Percentiles rank a stretch among this genome's conserved stretches.
phyloP scores from a whole-genome alignment of 345 rosid genomes.

The Gossypium raimondii region DNA sequence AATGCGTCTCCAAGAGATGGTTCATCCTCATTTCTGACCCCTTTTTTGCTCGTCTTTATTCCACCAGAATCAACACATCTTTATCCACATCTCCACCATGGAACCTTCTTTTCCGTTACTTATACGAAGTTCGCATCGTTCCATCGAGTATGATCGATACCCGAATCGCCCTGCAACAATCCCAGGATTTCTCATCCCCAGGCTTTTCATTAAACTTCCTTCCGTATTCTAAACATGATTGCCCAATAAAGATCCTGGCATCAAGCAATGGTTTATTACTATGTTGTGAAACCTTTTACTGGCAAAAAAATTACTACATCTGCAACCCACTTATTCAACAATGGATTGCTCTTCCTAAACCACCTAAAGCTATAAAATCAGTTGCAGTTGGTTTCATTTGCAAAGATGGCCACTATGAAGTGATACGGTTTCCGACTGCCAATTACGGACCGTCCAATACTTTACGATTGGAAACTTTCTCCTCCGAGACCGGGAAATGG shows the following conservation, averaged over 20 bases:
- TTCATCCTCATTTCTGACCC: slow-evolving; percentile 7
- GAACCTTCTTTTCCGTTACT: slow-evolving; percentile 9
- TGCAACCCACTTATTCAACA: slow-evolving; percentile 3
- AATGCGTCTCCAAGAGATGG: slow-evolving; percentile 14
- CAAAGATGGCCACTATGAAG: not conserved
- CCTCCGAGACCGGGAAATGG: slow-evolving; percentile 12
- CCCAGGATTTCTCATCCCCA: not conserved
- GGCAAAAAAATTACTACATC: slow-evolving; percentile 3
- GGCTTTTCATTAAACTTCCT: slow-evolving; percentile 7
- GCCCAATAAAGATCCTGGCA: slow-evolving; percentile 9
- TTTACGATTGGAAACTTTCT: not conserved
- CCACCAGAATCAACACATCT: not conserved
- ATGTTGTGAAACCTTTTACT: slow-evolving; percentile 7
- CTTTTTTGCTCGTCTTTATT: not conserved
- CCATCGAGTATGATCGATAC: not conserved
- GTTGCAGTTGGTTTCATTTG: slow-evolving; percentile 8
- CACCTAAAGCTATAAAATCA: not conserved
- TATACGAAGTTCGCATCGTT: slow-evolving; percentile 6
- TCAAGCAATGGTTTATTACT: not conserved
- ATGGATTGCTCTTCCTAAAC: slow-evolving; percentile 8
- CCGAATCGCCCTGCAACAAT: not conserved
- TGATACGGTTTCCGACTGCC: not conserved
- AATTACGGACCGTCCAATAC: not conserved
- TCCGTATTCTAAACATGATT: not conserved
- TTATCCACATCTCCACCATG: not conserved